Percentiles rank a stretch among this genome's conserved stretches.
phyloP scores from a whole-genome alignment of 2,329 filamentous ascomycete species.

The Hypoxylon sp. region DNA sequence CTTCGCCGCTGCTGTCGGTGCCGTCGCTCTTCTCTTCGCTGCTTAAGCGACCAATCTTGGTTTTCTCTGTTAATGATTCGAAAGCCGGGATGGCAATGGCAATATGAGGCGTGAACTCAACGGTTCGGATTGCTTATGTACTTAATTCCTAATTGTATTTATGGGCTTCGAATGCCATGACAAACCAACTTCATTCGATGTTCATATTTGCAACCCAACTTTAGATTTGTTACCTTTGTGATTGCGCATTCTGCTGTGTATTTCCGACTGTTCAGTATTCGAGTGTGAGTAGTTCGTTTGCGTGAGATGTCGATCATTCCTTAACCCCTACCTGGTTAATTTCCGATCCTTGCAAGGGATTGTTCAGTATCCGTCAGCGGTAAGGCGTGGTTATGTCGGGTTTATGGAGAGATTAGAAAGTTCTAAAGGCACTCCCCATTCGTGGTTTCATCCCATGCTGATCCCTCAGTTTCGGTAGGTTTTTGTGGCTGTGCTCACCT shows the following conservation, averaged over 20 bases:
- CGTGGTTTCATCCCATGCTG: neutral
- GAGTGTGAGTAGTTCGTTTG: neutral
- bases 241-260: neutral
- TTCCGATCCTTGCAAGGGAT: conserved; percentile 32
- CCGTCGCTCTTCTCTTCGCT: conserved; percentile 68
- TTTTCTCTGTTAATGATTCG: conserved; percentile 55
- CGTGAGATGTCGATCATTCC: conserved; percentile 19
- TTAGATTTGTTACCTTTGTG: neutral
- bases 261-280: neutral
- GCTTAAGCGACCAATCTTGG: conserved; percentile 60
- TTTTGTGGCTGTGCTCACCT: neutral
- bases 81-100: conserved; percentile 60
- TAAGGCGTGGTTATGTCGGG: neutral
- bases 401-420: conserved; percentile 26
- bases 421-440: neutral
- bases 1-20: conserved; percentile 69
- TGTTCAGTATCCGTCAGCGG: neutral
- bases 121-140: conserved; percentile 54
- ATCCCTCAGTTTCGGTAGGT: neutral
- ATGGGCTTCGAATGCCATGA: conserved; percentile 47
- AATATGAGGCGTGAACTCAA: conserved; percentile 56
- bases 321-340: conserved; percentile 22
- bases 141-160: conserved; percentile 65
- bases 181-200: conserved; percentile 33
- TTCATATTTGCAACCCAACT: conserved; percentile 31